These are phyloP conservation scores for Aspergillus fischeri DNA, from an alignment of 2,329 filamentous ascomycete species.

Conservation along the genomic window DNA sequence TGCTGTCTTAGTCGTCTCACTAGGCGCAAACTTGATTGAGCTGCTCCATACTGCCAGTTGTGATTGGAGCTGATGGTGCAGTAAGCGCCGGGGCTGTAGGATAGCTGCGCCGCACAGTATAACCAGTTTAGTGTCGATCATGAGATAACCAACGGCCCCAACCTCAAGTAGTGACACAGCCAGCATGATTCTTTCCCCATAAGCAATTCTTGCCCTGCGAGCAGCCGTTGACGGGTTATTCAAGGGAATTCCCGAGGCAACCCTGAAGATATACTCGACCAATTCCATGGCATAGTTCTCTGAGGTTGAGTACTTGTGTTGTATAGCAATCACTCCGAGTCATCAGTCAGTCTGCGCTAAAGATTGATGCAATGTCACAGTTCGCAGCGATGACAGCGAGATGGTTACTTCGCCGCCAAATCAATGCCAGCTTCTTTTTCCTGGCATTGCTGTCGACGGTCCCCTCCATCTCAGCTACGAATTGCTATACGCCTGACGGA, in stretches of 20 bases:
- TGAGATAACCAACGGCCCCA: not conserved
- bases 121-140: not conserved
- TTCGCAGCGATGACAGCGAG: not conserved
- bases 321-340: not conserved
- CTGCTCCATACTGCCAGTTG: not conserved
- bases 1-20: not conserved
- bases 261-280: not conserved
- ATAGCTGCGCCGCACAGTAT: not conserved
- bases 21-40: not conserved
- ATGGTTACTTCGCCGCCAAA: not conserved
- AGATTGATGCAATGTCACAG: not conserved
- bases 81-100: not conserved
- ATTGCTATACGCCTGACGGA: conserved; percentile 4
- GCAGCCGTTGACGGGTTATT: not conserved
- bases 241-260: not conserved
- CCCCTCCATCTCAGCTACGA: not conserved
- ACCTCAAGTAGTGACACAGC: not conserved
- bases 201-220: not conserved
- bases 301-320: not conserved
- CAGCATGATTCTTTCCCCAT: not conserved
- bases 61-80: not conserved
- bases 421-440: not conserved
- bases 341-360: not conserved
- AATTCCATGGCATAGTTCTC: not conserved
- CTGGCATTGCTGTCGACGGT: not conserved